phyloP scores from a whole-genome alignment of 2,329 filamentous ascomycete species.

The Drechmeria coniospora region DNA sequence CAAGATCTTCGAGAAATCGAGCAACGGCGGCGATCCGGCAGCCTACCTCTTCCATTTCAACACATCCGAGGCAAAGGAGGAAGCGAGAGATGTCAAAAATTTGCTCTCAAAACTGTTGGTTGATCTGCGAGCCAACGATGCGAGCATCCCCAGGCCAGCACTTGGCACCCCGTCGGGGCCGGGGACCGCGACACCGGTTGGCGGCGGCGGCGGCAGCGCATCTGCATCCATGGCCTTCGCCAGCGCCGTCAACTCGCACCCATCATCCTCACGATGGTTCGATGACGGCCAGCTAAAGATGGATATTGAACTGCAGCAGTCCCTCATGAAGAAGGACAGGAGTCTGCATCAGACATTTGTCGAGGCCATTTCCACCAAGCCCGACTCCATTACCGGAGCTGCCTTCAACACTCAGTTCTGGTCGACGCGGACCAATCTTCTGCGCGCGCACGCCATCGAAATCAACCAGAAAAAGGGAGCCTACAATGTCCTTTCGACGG shows the following conservation, averaged over 20 bases:
- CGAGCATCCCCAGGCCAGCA: conserved; percentile 31
- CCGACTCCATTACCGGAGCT: conserved; percentile 62
- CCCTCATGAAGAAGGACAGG: conserved; percentile 67
- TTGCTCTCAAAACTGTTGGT: conserved; percentile 65
- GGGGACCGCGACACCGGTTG: conserved; percentile 14
- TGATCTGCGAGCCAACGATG: conserved; percentile 43
- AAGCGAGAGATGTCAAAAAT: conserved; percentile 77
- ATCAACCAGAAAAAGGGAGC: conserved; percentile 71
- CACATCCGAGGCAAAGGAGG: conserved; percentile 58
- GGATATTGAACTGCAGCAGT: conserved; percentile 74
- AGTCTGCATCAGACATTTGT: conserved; percentile 71
- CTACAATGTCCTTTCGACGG: conserved; percentile 84
- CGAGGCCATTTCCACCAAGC: conserved; percentile 69
- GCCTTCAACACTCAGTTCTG: conserved; percentile 91
- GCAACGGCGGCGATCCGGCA: conserved; percentile 41
- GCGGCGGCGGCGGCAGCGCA: conserved; percentile 21
- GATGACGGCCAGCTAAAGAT: conserved; percentile 64
- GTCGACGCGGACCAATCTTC: conserved; percentile 71
- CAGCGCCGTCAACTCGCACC: conserved; percentile 44
- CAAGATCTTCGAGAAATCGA: conserved; percentile 67
- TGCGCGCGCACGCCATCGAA: conserved; percentile 85
- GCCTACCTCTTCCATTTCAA: conserved; percentile 85
- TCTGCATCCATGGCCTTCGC: conserved; percentile 68
- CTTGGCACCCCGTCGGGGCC: conserved; percentile 11
- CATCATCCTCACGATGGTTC: conserved; percentile 51